Conservation (phyloP, 345 rosid species). For the Combretum micranthum region DNA sequence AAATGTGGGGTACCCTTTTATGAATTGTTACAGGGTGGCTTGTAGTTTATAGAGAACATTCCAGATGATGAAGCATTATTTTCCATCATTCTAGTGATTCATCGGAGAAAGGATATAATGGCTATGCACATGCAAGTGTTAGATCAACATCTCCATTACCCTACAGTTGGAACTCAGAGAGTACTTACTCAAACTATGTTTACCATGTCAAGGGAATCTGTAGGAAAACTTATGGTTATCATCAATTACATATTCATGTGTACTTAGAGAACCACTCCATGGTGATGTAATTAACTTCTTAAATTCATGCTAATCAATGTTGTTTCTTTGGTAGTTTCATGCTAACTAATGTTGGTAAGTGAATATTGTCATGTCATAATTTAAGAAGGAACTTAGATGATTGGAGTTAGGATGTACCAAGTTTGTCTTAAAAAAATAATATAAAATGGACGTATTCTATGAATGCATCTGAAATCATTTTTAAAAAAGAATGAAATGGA, state of each 20-base stretch:
- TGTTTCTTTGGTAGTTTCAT: too few species aligned
- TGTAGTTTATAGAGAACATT: slow-evolving; percentile 92
- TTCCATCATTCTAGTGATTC: slow-evolving; percentile 89
- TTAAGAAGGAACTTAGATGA: too few species aligned
- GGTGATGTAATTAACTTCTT: slow-evolving; percentile 72
- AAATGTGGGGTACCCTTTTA: slow-evolving; percentile 91
- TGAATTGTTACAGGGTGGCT: slow-evolving; percentile 78
- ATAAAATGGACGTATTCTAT: too few species aligned
- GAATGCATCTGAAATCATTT: too few species aligned
- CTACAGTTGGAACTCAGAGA: slow-evolving; percentile 92
- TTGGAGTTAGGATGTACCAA: too few species aligned
- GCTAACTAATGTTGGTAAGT: too few species aligned
- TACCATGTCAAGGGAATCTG: slow-evolving; percentile 62
- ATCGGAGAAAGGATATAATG: slow-evolving; percentile 93
- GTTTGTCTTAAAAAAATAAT: too few species aligned
- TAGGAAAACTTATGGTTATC: slow-evolving; percentile 66
- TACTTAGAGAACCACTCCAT: slow-evolving; percentile 90
- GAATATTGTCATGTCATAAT: too few species aligned
- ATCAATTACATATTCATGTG: slow-evolving; percentile 94
- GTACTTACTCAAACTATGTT: slow-evolving; percentile 60
- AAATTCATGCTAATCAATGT: too few species aligned
- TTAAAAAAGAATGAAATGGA: too few species aligned
- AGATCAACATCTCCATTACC: slow-evolving; percentile 96
- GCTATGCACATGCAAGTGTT: slow-evolving; percentile 98
- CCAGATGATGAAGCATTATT: slow-evolving; percentile 96